Conservation (phyloP, 1,139 yeast genomes). For the Nakaseomyces delphensis region DNA sequence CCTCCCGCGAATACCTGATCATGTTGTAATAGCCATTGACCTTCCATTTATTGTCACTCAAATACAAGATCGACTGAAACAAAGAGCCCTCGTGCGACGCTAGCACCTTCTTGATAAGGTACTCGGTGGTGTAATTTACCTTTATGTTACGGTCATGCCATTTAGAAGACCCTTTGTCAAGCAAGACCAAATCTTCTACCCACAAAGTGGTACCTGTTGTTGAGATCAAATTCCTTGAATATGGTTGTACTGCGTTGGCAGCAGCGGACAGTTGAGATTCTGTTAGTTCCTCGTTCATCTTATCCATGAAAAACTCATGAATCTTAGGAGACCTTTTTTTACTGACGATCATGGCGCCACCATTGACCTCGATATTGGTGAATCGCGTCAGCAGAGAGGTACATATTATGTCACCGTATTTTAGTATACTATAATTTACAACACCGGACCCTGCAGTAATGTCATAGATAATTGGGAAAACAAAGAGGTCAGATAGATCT, state of each 20-base stretch:
- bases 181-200: constrained; percentile 88
- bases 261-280: neutral
- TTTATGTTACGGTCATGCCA: constrained; percentile 59
- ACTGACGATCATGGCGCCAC: constrained; percentile 84
- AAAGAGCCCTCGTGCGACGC: constrained; percentile 36
- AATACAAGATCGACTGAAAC: constrained; percentile 63
- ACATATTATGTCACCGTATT: constrained; percentile 76
- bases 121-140: constrained; percentile 59
- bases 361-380: constrained; percentile 83
- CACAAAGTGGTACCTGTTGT: constrained; percentile 40
- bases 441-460: constrained; percentile 84
- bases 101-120: constrained; percentile 41
- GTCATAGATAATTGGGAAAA: constrained; percentile 76
- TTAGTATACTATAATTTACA: constrained; percentile 71
- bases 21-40: constrained; percentile 61
- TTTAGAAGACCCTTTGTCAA: constrained; percentile 91
- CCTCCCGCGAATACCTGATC: constrained; percentile 43
- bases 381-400: constrained; percentile 50
- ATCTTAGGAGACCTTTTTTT: constrained; percentile 42
- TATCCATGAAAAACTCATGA: constrained; percentile 43
- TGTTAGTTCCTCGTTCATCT: neutral
- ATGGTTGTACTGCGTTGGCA: neutral
- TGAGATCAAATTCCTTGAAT: neutral
- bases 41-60: constrained; percentile 29
- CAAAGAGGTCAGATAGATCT: constrained; percentile 55